These are phyloP conservation scores for Clarireedia monteithiana DNA, from an alignment of 2,329 filamentous ascomycete genomes.

Conservation along the genomic window DNA sequence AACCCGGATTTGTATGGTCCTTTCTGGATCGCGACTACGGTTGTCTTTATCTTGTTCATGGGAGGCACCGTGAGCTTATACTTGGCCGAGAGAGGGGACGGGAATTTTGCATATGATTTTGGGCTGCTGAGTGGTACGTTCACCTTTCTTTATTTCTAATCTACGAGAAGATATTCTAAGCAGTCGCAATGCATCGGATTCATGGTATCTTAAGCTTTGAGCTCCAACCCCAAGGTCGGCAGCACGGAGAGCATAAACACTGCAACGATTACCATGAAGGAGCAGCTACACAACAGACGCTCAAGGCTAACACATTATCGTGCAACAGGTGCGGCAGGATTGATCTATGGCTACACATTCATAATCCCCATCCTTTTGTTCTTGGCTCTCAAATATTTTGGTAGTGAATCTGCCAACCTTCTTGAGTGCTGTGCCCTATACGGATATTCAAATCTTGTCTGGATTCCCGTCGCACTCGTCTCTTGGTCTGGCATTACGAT, in stretches of 20 bases:
- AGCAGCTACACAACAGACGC: no score
- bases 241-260: no score
- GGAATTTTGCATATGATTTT: constrained; percentile 87
- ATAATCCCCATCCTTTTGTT: constrained; percentile 81
- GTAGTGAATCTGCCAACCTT: constrained; percentile 84
- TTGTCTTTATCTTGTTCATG: constrained; percentile 89
- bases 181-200: no score
- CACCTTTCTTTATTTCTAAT: not conserved
- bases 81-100: constrained; percentile 57
- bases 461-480: constrained; percentile 89
- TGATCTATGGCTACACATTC: constrained; percentile 92
- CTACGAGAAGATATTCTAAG: not conserved
- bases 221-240: no score
- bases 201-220: no score
- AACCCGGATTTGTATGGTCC: constrained; percentile 96
- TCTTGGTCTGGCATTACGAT: constrained; percentile 81
- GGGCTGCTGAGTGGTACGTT: constrained; percentile 67
- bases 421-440: constrained; percentile 95
- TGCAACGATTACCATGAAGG: no score
- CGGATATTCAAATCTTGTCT: constrained; percentile 93
- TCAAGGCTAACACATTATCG: constrained; percentile 1
- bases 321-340: constrained; percentile 64
- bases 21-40: constrained; percentile 97
- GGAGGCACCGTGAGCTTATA: constrained; percentile 94
- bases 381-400: constrained; percentile 88